These are phyloP conservation scores for Rhododendron williamsianum DNA, from an alignment of 148 eudicot genomes.

Conservation along the genomic window DNA sequence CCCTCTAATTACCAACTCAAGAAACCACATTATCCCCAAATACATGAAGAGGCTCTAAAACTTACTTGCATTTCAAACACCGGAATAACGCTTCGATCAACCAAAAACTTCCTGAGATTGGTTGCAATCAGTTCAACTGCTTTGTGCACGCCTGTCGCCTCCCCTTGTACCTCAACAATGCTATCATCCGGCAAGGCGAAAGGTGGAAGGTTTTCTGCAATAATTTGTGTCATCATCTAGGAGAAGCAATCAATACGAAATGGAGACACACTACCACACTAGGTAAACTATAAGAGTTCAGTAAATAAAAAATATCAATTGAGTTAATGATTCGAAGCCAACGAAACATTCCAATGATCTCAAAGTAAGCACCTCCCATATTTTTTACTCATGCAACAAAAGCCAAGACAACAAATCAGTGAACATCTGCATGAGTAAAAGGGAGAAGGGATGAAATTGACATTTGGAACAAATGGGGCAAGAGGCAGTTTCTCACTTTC, in stretches of 20 bases:
- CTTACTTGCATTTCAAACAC: constrained; percentile 48
- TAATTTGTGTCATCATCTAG: not conserved
- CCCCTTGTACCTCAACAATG: constrained; percentile 48
- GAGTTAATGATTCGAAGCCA: not conserved
- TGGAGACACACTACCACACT: not conserved
- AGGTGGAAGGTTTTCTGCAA: constrained; percentile 44
- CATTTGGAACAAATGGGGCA: not conserved
- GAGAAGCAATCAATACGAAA: not conserved
- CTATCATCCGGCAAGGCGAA: constrained; percentile 49
- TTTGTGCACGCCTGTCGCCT: constrained; percentile 34
- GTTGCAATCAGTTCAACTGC: constrained; percentile 55
- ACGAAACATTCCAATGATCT: not conserved
- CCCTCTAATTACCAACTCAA: not conserved
- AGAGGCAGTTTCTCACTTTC: not conserved
- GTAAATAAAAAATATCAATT: not conserved
- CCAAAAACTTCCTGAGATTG: constrained; percentile 48
- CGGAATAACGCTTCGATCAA: constrained; percentile 41
- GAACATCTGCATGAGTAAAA: not conserved
- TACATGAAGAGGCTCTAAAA: not conserved
- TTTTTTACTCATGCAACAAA: not conserved
- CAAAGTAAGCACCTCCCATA: not conserved
- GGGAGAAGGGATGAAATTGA: not conserved
- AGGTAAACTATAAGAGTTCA: not conserved
- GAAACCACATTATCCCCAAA: not conserved
- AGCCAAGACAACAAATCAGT: not conserved